Evolutionary conservation across 768 basidiomycete species (phyloP).

Genomic region (Boletus barrowsii): DNA sequence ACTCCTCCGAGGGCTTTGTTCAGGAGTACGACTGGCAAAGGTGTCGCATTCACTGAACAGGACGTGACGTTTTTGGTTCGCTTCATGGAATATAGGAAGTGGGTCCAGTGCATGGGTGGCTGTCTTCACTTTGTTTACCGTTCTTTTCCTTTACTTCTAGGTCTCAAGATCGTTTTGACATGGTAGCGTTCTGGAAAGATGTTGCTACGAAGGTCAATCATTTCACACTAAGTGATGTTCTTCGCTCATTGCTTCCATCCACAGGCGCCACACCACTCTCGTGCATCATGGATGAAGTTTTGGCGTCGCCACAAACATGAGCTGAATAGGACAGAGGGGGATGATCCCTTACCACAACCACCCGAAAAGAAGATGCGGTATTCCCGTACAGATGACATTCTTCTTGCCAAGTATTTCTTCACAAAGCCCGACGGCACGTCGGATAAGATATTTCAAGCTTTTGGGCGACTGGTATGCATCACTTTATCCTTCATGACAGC

Average conservation of each 20-base stretch:
- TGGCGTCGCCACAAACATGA: constrained; percentile 89
- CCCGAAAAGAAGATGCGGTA: constrained; percentile 90
- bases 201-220: constrained; percentile 59
- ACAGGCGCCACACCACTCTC: constrained; percentile 85
- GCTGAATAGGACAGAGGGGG: constrained; percentile 58
- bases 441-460: constrained; percentile 81
- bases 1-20: constrained; percentile 78
- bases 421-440: constrained; percentile 76
- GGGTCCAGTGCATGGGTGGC: constrained; percentile 21
- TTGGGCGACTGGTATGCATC: constrained; percentile 60
- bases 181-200: constrained; percentile 80
- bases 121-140: constrained; percentile 1
- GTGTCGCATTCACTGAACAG: constrained; percentile 84
- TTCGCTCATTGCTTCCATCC: background rate
- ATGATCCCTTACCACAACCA: constrained; percentile 68
- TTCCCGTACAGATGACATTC: constrained; percentile 71
- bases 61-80: constrained; percentile 75
- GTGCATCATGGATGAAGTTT: constrained; percentile 94
- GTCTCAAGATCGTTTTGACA: constrained; percentile 60
- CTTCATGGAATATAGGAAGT: constrained; percentile 79
- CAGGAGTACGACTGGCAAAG: constrained; percentile 85
- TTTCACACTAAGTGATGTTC: background rate
- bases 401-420: constrained; percentile 73
- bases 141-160: constrained; percentile 26
- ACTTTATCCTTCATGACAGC: background rate